Evolutionary conservation across 129 eudicot species (phyloP), one percentile per base, ranked within the genome.

Genomic region (Saposhnikovia divaricata): DNA sequence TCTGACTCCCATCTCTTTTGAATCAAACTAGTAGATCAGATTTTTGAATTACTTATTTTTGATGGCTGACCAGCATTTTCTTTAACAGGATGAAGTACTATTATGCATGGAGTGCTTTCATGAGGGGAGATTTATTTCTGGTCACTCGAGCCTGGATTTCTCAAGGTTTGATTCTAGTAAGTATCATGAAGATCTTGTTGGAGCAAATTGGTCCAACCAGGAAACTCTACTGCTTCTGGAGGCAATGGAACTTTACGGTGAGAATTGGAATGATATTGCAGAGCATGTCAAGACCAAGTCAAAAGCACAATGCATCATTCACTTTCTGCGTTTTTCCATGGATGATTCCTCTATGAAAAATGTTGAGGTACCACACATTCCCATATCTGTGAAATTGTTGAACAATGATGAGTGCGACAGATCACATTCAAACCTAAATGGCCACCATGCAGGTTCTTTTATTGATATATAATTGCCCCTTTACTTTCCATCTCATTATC

Each of bases 111-210:
- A 88, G 80, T 95, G 99, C 87, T 95, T 79, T 80, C 88, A 85
- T 34, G 93, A 88, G 55, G 99, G 97, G 57, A 87, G 90, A 83
- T 90, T 86, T 85, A 87, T 95, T 68, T 84, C 87, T 81, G 96
- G 99, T 83, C 99, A 95, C 85, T 92, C 99, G 81, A 95, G 99
- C 86, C 85, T 95, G 75, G 97, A 95, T 87, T 95, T 92, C 77
- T 55, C 86, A 9, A 95, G 85, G 85, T 88, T 80, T 46, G 92
- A 84, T 84, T 85, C 93, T 39, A 55, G 82, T 55, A 89, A 86
- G 74, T 88, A 86, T 88, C 89, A 86, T 83, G 90, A 90, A 76
- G 90, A 89, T 90, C 80, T 74, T 46, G 97, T 90, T 84, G 96
- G 95, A 59, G 97, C 89, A 68, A 89, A 87, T 80, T 95, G 99